Percentiles rank a stretch among this genome's conserved stretches.
Conservation (phyloP, 768 basidiomycete species). For the Paxillus involutus region DNA sequence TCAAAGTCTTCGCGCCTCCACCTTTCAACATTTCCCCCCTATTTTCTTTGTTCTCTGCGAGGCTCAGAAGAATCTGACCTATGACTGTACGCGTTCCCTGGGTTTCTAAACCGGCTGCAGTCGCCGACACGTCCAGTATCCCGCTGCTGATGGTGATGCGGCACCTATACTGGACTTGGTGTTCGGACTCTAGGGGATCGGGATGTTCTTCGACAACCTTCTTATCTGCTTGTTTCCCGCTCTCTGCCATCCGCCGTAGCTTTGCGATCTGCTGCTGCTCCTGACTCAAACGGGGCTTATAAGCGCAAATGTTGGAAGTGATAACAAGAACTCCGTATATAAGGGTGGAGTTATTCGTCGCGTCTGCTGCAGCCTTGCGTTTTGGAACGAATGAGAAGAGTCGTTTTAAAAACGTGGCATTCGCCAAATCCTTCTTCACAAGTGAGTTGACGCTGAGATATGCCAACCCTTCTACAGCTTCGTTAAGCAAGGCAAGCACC, state of each 20-base stretch:
- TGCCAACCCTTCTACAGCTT: slow-evolving; percentile 84
- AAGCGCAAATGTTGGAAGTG: slow-evolving; percentile 70
- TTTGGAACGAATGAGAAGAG: slow-evolving; percentile 59
- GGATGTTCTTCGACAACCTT: slow-evolving; percentile 27
- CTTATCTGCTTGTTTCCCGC: slow-evolving; percentile 33
- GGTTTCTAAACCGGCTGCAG: slow-evolving; percentile 62
- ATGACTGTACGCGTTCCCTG: slow-evolving; percentile 54
- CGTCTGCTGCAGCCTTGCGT: slow-evolving; percentile 36
- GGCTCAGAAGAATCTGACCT: slow-evolving; percentile 63
- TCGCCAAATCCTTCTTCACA: slow-evolving; percentile 63
- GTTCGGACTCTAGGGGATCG: slow-evolving; percentile 60
- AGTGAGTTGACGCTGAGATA: slow-evolving; percentile 67
- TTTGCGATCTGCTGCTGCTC: slow-evolving; percentile 85
- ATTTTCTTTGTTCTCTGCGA: slow-evolving; percentile 77
- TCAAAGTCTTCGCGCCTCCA: slow-evolving; percentile 73
- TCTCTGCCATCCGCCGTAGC: slow-evolving; percentile 70
- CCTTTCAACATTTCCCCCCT: slow-evolving; percentile 74
- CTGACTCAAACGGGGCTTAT: slow-evolving; percentile 68
- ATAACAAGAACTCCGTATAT: slow-evolving; percentile 80
- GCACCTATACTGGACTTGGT: slow-evolving; percentile 61
- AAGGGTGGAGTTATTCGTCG: slow-evolving; percentile 47
- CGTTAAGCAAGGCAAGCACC: slow-evolving; percentile 45
- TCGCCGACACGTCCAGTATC: slow-evolving; percentile 60
- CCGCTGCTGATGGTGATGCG: slow-evolving; percentile 59
- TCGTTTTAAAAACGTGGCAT: slow-evolving; percentile 53